Base-by-base conservation (phyloP, 805 yeast genomes). In the Yarrowia sp. region DNA sequence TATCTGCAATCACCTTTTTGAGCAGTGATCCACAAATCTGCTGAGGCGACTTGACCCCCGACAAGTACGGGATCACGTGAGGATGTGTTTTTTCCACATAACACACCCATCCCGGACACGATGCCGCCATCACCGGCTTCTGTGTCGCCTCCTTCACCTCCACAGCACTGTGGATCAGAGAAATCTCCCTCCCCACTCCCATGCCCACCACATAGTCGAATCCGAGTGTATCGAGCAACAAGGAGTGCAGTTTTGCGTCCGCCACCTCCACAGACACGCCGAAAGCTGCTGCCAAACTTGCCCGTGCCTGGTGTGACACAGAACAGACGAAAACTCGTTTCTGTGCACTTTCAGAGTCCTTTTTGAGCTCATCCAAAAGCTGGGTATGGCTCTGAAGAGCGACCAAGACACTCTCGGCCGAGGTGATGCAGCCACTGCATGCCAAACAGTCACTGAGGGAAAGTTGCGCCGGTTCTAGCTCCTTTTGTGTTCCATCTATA, bases 1-100 rank as follows among this genome's bases (percentile, higher is more conserved):
- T 79, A n/a, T 66, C 65, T 11, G 79, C 73, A 18, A 74, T 76
- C 28, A 86, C 72, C 15, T 80, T 74, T 73, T 92, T 92, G 61
- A 93, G 74, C 22, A 92, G 69, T 17, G 85, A 78, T 0, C 98
- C 98, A 0, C 98, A 90, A 61, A 93, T 88, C 73, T 91, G 98
- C 76, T 93, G 98, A 4, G 98, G 96, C 0, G 97, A 90, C 71
- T 90, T 90, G 47, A 89, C 88, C 39, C 82, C 81, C 11, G 96
- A 84, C 66, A 95, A 73, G 66, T 81, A 79, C 0, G 92, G 88
- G 14, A 92, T 76, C 9, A 95, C 78, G 68, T 89, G 86, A 0
- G 97, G 96, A 73, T 93, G 97, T 0, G 98, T 92, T 78, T 95
- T 95, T 70, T 95, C 98, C 0, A 93, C 96, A 72, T 95, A 95